Base-by-base conservation (phyloP, 2,329 filamentous ascomycete genomes). In the Decorospora gaudefroyi region DNA sequence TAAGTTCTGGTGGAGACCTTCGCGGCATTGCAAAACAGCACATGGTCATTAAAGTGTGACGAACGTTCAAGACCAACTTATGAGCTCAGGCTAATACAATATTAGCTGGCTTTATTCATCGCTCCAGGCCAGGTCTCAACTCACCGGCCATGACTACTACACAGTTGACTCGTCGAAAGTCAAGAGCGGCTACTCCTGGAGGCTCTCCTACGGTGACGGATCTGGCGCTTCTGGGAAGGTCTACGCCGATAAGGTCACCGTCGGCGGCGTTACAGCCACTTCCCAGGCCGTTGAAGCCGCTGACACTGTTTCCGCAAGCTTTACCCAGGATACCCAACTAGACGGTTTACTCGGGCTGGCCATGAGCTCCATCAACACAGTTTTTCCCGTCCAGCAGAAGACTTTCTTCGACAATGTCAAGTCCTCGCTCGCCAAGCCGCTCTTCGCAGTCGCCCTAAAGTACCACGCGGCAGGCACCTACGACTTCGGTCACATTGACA, bases 251-350 rank as follows among this genome's bases (percentile, higher is more conserved):
- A 80, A 74, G 33, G 85, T 88, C 28, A 72, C 73, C 15, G 76
- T 88, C 17, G 84, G 83, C 31, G 73, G 73, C 19, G 78, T 85
- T 2, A 80, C 74, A 18, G 82, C 84, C 22, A 75, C 75, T 2
- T 64, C 68, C 2, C 85, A 88, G 67, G 83, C 84, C 6, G 79
- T 89, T 8, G 82, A 88, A 67, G 79, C 83, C 22, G 85, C 86
- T 10, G 74, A 74, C 3, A 72, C 75, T 1, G 78, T 87, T 28
- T 85, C 82, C 9, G 46, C 67, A 1, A 53, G 73, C 27, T 84
- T 85, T 68, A 56, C 68, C 4, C 55, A 72, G 41, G 79, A 84
- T 57, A 59, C 58, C 17, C 65, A 77, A 60, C 81, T 76, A 37
- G 82, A 85, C 53, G 82, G 82, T 40, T 74, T 85, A 16, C 71